phyloP scores from a whole-genome alignment of 2,329 filamentous ascomycete species.

The Daldinia sp. region DNA sequence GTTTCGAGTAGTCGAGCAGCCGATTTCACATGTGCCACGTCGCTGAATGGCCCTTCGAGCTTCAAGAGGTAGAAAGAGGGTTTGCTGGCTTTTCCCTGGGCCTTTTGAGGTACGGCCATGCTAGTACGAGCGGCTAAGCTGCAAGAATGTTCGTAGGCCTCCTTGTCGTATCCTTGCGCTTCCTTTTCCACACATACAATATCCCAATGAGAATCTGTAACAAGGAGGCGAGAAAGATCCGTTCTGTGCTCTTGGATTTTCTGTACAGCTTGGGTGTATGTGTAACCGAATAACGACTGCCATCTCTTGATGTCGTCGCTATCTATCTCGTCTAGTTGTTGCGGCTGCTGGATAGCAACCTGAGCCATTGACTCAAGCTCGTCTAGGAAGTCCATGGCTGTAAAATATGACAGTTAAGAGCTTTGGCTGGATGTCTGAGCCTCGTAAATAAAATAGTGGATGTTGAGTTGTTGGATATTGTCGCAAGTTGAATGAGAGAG shows the following conservation, averaged over 20 bases:
- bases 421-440: no score
- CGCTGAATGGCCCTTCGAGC: neutral
- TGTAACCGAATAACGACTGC: slow-evolving; percentile 35
- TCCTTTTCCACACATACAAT: neutral
- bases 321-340: slow-evolving; percentile 8
- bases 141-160: neutral
- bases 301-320: slow-evolving; percentile 27
- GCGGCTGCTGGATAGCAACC: slow-evolving; percentile 13
- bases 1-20: neutral
- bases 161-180: neutral
- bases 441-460: no score
- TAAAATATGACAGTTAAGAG: no score
- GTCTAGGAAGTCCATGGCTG: neutral
- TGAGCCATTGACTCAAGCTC: slow-evolving; percentile 1
- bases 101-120: no score
- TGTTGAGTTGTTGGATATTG: no score
- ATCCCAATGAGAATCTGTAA: neutral
- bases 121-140: neutral
- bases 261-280: slow-evolving; percentile 11
- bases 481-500: no score
- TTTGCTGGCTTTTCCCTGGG: neutral
- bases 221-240: neutral
- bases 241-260: neutral
- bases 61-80: neutral
- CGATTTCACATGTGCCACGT: neutral